A percentile compares a stretch with the other conserved stretches of the same genome.
phyloP scores from a whole-genome alignment of 2,329 filamentous ascomycete species.

The Xylariaceae sp. region DNA sequence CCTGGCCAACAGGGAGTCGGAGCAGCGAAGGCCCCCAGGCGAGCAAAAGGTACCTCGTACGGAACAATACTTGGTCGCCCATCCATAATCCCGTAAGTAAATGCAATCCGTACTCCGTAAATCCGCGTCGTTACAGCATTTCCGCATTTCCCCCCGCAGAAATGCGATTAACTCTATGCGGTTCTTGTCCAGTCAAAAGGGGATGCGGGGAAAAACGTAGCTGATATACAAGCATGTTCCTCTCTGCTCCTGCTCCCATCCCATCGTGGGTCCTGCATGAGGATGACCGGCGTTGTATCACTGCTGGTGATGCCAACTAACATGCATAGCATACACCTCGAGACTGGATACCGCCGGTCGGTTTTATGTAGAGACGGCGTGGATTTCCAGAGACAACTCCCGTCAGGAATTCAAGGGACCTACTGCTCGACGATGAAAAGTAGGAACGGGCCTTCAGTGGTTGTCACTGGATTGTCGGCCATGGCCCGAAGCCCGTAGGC shows the following conservation, averaged over 20 bases:
- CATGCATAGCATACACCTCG: neutral
- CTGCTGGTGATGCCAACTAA: neutral
- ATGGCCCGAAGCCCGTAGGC: neutral
- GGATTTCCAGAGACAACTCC: neutral
- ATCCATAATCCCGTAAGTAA: neutral
- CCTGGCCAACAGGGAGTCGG: neutral
- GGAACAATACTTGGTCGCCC: neutral
- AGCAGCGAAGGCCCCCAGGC: neutral
- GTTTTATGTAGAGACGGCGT: neutral
- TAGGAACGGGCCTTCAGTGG: neutral
- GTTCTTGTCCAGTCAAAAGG: neutral
- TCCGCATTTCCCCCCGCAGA: neutral
- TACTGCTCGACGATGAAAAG: neutral
- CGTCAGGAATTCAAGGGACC: too few species aligned
- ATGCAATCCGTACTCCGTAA: too few species aligned
- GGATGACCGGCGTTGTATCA: neutral
- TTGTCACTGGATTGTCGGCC: neutral
- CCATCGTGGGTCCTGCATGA: neutral
- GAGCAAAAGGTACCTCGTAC: neutral
- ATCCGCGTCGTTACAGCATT: neutral
- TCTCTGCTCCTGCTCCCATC: neutral
- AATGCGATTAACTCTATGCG: neutral
- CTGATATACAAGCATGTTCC: neutral
- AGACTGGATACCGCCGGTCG: neutral
- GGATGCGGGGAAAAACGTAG: neutral